Evolutionary conservation across 805 yeast genomes (phyloP).

Genomic region (Metschnikowia arizonensis): DNA sequence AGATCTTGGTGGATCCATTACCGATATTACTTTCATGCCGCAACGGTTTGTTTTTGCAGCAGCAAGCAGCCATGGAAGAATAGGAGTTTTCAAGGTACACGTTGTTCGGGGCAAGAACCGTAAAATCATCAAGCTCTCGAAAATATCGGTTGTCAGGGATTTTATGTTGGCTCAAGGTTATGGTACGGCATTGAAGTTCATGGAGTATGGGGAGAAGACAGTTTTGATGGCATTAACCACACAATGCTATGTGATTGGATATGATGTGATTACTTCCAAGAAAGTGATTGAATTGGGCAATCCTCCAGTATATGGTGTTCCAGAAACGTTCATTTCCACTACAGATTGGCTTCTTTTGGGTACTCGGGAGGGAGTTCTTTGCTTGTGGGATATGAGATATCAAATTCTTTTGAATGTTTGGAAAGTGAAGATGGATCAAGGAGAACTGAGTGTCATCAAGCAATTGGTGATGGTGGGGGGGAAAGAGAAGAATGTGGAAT

Average conservation of each 20-base stretch:
- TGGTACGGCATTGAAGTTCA: constrained; percentile 43
- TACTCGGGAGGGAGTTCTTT: constrained; percentile 67
- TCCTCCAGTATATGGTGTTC: constrained; percentile 62
- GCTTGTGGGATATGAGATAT: constrained; percentile 80
- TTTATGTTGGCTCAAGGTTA: constrained; percentile 30
- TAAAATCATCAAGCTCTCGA: constrained; percentile 26
- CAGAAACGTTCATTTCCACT: constrained; percentile 51
- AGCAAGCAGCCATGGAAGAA: constrained; percentile 44
- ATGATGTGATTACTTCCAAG: constrained; percentile 59
- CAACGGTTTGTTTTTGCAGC: constrained; percentile 58
- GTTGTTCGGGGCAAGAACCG: constrained; percentile 32
- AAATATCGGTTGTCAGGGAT: constrained; percentile 17
- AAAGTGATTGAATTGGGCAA: constrained; percentile 41
- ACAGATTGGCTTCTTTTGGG: constrained; percentile 70
- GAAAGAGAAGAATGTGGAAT: too few relatives aligned
- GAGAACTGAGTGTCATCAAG: constrained; percentile 40
- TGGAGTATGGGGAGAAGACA: constrained; percentile 37
- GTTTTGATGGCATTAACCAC: constrained; percentile 51
- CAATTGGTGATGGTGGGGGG: constrained; percentile 42
- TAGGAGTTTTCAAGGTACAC: constrained; percentile 38
- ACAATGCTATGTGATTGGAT: constrained; percentile 43
- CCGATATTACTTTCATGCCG: constrained; percentile 47
- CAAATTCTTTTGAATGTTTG: constrained; percentile 56
- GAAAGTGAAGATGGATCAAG: constrained; percentile 45
- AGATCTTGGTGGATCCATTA: constrained; percentile 48